Percentiles rank a stretch among this genome's conserved stretches.
These are phyloP conservation scores for Aphanomyces astaci DNA, from an alignment of 352 stramenopile genomes.

Conservation along the genomic window DNA sequence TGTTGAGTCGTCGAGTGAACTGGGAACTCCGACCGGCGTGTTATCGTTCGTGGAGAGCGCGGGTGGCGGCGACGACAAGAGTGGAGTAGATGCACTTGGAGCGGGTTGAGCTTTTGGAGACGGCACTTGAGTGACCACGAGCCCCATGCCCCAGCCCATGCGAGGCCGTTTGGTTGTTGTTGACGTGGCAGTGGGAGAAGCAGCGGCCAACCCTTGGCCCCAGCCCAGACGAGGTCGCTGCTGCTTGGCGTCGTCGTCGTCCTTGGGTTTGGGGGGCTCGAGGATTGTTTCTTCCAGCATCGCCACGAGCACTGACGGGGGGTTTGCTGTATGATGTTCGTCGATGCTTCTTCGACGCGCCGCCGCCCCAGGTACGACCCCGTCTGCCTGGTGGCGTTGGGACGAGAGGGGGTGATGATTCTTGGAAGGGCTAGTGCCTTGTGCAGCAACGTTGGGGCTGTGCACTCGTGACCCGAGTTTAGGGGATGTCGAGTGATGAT, in stretches of 20 bases:
- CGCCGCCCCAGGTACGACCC: too few species aligned
- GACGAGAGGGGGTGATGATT: background rate
- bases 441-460: too few species aligned
- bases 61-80: too few species aligned
- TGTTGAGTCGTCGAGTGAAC: too few species aligned
- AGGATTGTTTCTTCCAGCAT: conserved; percentile 2
- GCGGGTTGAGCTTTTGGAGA: conserved; percentile 21
- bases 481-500: background rate
- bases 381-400: too few species aligned
- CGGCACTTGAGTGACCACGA: background rate
- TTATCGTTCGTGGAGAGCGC: too few species aligned
- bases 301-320: background rate
- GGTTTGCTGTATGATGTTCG: background rate
- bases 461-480: too few species aligned
- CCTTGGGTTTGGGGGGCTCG: conserved; percentile 4
- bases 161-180: conserved; percentile 47
- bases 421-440: background rate
- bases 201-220: conserved; percentile 71
- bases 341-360: background rate
- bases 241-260: conserved; percentile 15
- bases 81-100: too few species aligned
- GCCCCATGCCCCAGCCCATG: conserved; percentile 56
- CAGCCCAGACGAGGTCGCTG: conserved; percentile 68
- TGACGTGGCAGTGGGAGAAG: conserved; percentile 29
- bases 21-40: too few species aligned